A percentile compares a stretch with the other conserved stretches of the same genome.
Conservation (phyloP, 31 red algal genomes). For the Odonthalia washingtoniensis region DNA sequence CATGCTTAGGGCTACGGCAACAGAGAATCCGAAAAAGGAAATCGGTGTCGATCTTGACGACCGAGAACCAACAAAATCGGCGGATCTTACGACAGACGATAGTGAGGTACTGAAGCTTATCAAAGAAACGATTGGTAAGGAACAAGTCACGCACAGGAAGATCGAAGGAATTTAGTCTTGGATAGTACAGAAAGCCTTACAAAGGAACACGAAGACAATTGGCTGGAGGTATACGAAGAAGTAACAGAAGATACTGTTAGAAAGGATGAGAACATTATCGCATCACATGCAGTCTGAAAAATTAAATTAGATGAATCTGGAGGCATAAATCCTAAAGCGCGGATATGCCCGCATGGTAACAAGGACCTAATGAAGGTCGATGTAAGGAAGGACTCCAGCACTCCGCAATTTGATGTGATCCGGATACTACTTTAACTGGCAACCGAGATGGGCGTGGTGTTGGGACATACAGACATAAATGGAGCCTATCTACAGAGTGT, state of each 20-base stretch:
- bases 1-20: too few relatives aligned
- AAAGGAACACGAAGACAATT: constrained; percentile 12
- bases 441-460: not conserved
- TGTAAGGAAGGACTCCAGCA: constrained; percentile 28
- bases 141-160: too few relatives aligned
- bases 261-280: constrained; percentile 14
- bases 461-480: constrained; percentile 20
- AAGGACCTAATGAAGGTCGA: not conserved
- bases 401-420: constrained; percentile 13
- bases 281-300: constrained; percentile 31
- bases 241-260: not conserved
- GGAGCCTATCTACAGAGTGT: constrained; percentile 41
- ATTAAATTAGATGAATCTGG: constrained; percentile 20
- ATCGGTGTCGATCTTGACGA: too few relatives aligned
- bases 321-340: not conserved
- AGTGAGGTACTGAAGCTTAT: too few relatives aligned
- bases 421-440: constrained; percentile 14
- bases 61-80: too few relatives aligned
- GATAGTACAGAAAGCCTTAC: too few relatives aligned
- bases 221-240: constrained; percentile 32
- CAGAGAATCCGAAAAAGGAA: too few relatives aligned
- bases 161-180: too few relatives aligned
- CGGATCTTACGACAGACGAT: too few relatives aligned
- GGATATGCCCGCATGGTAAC: not conserved
- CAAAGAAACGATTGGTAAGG: too few relatives aligned